Conservation (phyloP, 352 stramenopile genomes). For the Globisporangium takayamanum region DNA sequence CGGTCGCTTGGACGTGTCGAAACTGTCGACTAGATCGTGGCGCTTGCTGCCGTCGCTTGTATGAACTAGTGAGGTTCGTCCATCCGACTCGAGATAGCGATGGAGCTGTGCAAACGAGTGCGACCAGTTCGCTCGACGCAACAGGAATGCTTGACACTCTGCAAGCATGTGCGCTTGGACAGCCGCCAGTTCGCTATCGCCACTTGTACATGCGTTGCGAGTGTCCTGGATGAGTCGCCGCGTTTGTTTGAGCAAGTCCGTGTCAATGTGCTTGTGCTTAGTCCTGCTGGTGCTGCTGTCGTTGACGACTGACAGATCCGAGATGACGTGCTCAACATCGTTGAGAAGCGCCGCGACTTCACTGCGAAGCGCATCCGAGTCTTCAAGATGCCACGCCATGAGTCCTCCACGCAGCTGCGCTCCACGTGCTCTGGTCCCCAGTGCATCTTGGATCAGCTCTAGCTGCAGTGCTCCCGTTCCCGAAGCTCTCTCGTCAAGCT, state of each 20-base stretch:
- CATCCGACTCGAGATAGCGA: neutral
- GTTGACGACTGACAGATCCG: too few species aligned
- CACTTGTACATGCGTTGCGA: neutral
- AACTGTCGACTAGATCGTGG: too few species aligned
- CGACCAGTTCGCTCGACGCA: neutral
- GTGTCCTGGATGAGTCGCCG: neutral
- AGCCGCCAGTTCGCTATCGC: neutral
- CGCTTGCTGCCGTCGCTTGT: too few species aligned
- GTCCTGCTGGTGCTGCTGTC: too few species aligned
- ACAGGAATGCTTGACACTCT: neutral
- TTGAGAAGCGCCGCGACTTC: neutral
- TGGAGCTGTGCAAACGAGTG: slow-evolving; percentile 1
- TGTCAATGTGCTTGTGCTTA: neutral
- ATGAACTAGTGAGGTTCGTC: too few species aligned
- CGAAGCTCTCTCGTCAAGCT: neutral
- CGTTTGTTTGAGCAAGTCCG: neutral
- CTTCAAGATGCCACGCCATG: slow-evolving; percentile 25
- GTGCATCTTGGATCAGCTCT: neutral
- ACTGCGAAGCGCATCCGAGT: neutral
- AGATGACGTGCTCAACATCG: too few species aligned
- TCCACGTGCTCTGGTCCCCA: neutral
- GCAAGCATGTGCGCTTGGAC: neutral
- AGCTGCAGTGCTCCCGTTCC: neutral
- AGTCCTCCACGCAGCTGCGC: slow-evolving; percentile 13
- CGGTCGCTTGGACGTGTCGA: too few species aligned